A percentile compares a stretch with the other conserved stretches of the same genome.
These are phyloP conservation scores for Citrus sp. DNA, from an alignment of 345 rosid genomes.

Conservation along the genomic window DNA sequence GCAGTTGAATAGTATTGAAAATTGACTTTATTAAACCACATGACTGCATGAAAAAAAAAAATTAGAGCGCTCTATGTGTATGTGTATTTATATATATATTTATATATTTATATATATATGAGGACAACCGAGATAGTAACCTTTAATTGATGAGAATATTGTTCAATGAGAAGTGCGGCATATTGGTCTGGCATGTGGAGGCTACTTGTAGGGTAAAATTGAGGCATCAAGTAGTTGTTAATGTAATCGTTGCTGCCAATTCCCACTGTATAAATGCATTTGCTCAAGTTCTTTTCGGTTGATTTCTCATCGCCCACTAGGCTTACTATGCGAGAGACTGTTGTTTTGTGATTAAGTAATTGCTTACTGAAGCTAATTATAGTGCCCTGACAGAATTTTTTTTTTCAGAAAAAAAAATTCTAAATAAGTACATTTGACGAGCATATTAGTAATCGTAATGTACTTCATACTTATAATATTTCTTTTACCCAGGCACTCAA, in stretches of 20 bases:
- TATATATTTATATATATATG: no score
- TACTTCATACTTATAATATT: no score
- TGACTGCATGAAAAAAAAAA: no score
- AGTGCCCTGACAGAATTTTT: constrained; percentile 35
- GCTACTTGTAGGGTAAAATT: constrained; percentile 14
- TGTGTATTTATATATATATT: no score
- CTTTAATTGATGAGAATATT: constrained; percentile 25
- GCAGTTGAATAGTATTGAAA: no score
- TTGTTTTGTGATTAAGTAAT: constrained; percentile 35
- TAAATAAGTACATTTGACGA: constrained; percentile 6
- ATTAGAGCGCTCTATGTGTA: no score
- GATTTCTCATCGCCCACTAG: constrained; percentile 13
- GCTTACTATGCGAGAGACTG: constrained; percentile 11
- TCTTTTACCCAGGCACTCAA: no score
- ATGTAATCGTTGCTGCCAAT: constrained; percentile 40
- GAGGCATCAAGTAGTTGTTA: constrained; percentile 33
- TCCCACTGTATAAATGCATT: constrained; percentile 30
- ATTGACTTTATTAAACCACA: no score
- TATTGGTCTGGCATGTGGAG: constrained; percentile 18
- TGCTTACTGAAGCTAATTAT: constrained; percentile 35
- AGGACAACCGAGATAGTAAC: neutral
- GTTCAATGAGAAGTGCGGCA: constrained; percentile 14
- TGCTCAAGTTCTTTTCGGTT: constrained; percentile 23
- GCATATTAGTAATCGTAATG: neutral
- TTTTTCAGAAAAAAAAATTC: neutral